Conservation (phyloP, 106 monocot species). For the Dioscorea alata region DNA sequence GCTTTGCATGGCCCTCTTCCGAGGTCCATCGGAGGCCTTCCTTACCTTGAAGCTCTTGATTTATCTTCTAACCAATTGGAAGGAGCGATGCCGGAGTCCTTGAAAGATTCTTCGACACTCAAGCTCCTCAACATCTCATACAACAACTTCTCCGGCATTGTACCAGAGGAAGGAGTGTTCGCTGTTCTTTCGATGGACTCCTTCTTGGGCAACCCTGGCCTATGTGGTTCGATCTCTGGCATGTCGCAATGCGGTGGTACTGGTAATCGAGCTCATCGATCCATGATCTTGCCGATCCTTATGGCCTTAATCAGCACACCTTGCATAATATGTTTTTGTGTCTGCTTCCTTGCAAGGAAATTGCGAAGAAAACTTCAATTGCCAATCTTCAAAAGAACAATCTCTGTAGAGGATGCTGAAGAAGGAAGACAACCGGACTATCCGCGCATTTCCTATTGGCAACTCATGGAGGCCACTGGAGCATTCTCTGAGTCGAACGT, state of each 20-base stretch:
- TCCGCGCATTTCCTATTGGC: slow-evolving; percentile 62
- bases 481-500: slow-evolving; percentile 56
- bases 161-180: slow-evolving; percentile 39
- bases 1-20: slow-evolving; percentile 41
- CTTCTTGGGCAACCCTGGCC: slow-evolving; percentile 40
- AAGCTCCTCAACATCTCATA: slow-evolving; percentile 61
- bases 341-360: slow-evolving; percentile 6
- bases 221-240: slow-evolving; percentile 42
- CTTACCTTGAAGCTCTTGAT: slow-evolving; percentile 55
- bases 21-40: slow-evolving; percentile 38
- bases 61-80: slow-evolving; percentile 46
- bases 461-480: slow-evolving; percentile 60
- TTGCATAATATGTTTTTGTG: slow-evolving; percentile 12
- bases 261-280: slow-evolving; percentile 3
- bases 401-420: slow-evolving; percentile 5
- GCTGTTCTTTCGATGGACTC: slow-evolving; percentile 21
- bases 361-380: neutral
- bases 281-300: slow-evolving; percentile 9
- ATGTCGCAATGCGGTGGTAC: slow-evolving; percentile 15
- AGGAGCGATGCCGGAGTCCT: slow-evolving; percentile 49
- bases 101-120: slow-evolving; percentile 42
- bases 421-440: slow-evolving; percentile 23
- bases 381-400: neutral
- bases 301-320: slow-evolving; percentile 7
- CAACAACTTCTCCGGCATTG: slow-evolving; percentile 58